These are phyloP conservation scores for Phyllosticta ampelicida DNA, from an alignment of 2,329 filamentous ascomycete species.

Conservation along the genomic window DNA sequence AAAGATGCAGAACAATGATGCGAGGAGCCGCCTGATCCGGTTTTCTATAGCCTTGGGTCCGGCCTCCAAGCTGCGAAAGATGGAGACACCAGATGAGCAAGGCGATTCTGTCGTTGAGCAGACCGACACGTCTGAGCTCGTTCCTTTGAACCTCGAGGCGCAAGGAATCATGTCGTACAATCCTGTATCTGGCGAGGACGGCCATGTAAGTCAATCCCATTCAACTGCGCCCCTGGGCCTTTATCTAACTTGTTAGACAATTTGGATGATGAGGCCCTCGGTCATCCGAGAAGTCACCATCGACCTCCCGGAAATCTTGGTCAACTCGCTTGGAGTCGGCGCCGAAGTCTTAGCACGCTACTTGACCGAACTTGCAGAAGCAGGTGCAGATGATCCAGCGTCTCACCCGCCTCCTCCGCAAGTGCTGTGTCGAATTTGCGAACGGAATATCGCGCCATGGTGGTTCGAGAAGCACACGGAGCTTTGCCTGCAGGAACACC, in stretches of 20 bases:
- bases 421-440: constrained; percentile 91
- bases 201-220: constrained; percentile 58
- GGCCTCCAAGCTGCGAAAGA: constrained; percentile 24
- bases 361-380: constrained; percentile 78
- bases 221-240: neutral
- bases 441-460: constrained; percentile 94
- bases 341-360: constrained; percentile 92
- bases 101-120: constrained; percentile 22
- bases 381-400: constrained; percentile 61
- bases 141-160: constrained; percentile 71
- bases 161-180: constrained; percentile 99
- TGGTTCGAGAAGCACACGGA: constrained; percentile 99
- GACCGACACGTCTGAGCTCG: constrained; percentile 27
- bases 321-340: constrained; percentile 87
- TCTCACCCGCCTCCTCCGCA: constrained; percentile 71
- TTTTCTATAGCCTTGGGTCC: constrained; percentile 28
- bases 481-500: constrained; percentile 87
- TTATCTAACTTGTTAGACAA: constrained; percentile 53
- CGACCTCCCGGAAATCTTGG: constrained; percentile 77
- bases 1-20: constrained; percentile 82
- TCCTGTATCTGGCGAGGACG: constrained; percentile 71
- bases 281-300: constrained; percentile 89
- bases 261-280: constrained; percentile 99
- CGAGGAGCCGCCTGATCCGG: constrained; percentile 63
- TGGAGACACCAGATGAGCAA: constrained; percentile 16